Evolutionary conservation across 129 eudicot genomes (phyloP).

Genomic region (Scalesia atractyloides): DNA sequence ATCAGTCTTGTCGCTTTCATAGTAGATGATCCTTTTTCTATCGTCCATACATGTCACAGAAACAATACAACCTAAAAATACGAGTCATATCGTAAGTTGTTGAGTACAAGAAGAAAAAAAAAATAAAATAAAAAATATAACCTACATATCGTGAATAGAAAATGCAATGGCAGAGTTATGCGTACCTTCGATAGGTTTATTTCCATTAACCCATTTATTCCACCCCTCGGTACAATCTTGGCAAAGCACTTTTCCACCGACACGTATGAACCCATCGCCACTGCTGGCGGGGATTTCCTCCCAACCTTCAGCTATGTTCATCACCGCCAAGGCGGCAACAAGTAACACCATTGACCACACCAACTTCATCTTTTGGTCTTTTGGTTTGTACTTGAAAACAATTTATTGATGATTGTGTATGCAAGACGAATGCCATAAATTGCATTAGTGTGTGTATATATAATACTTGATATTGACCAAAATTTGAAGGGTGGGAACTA

Average conservation of each 20-base stretch:
- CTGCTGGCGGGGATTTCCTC: conserved; percentile 3
- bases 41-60: conserved; percentile 78
- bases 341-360: conserved; percentile 37
- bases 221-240: conserved; percentile 76
- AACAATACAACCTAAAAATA: conserved; percentile 57
- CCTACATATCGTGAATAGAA: not conserved
- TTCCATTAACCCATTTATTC: conserved; percentile 67
- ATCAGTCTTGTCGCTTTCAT: conserved; percentile 79
- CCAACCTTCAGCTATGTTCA: conserved; percentile 34
- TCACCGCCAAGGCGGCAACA: conserved; percentile 31
- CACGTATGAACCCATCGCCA: conserved; percentile 36
- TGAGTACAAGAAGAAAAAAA: not conserved
- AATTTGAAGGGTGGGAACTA: conserved; percentile 48
- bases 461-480: conserved; percentile 11
- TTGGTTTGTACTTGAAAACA: not conserved
- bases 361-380: conserved; percentile 43
- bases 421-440: conserved; percentile 7
- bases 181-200: conserved; percentile 70
- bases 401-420: not conserved
- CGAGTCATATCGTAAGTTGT: not conserved
- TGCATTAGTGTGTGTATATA: conserved; percentile 23
- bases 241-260: conserved; percentile 84
- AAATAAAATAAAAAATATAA: conserved; percentile 9
- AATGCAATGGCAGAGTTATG: not conserved
- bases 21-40: conserved; percentile 53